phyloP scores from a whole-genome alignment of 306 rosid species.

The Abrus pulchellus region DNA sequence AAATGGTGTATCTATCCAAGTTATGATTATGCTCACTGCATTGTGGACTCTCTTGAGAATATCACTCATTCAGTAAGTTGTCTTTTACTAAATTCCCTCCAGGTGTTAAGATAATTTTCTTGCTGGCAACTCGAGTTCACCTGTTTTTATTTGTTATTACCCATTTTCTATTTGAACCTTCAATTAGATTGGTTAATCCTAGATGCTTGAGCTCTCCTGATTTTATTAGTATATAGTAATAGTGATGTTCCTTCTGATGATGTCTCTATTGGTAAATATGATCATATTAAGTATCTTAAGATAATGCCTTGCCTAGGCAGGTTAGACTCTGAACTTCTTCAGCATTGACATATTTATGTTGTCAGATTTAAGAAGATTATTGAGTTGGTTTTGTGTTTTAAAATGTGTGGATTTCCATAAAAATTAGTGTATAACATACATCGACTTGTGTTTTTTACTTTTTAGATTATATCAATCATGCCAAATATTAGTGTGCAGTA shows the following conservation, averaged over 20 bases:
- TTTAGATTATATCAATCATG: slow-evolving; percentile 3
- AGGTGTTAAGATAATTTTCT: background rate
- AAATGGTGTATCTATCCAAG: slow-evolving; percentile 99
- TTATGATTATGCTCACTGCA: slow-evolving; percentile 97
- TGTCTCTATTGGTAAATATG: slow-evolving; percentile 10
- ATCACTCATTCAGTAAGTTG: slow-evolving; percentile 91
- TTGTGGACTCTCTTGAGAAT: slow-evolving; percentile 97
- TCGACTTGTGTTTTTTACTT: background rate
- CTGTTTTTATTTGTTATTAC: background rate
- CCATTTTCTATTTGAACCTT: background rate
- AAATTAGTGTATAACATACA: background rate
- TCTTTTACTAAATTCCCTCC: slow-evolving; percentile 25
- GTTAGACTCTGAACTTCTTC: slow-evolving; percentile 1
- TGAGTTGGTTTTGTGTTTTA: background rate
- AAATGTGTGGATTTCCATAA: background rate
- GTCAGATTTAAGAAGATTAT: background rate
- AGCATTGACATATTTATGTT: background rate
- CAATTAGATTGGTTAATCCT: background rate
- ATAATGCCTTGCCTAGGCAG: background rate
- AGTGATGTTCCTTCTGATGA: background rate
- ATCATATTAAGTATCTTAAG: background rate
- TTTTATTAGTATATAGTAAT: background rate
- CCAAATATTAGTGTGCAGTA: background rate
- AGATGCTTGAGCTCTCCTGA: background rate
- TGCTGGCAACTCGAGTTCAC: background rate